A percentile compares a stretch with the other conserved stretches of the same genome.
These are phyloP conservation scores for Apiospora sp. DNA, from an alignment of 2,329 filamentous ascomycete genomes.

Conservation along the genomic window DNA sequence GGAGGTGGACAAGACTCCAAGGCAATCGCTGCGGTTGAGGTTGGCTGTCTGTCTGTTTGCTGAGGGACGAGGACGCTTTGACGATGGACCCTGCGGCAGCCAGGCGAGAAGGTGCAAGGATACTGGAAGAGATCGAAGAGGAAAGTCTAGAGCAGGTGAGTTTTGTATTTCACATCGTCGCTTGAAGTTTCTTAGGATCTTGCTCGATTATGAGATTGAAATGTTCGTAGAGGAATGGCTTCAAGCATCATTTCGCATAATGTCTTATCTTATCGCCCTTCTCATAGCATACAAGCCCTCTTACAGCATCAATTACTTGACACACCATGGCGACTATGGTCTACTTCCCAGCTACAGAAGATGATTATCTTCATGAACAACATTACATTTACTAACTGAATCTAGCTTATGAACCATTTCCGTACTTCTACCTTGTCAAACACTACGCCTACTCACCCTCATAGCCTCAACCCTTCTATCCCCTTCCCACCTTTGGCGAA, in stretches of 20 bases:
- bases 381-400: background rate
- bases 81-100: slow-evolving; percentile 47
- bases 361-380: background rate
- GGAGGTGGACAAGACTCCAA: background rate
- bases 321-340: no score
- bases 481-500: slow-evolving; percentile 56
- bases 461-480: slow-evolving; percentile 32
- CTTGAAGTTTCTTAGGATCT: background rate
- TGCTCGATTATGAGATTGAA: background rate
- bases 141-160: slow-evolving; percentile 66
- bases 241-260: background rate
- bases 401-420: slow-evolving; percentile 4
- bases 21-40: background rate
- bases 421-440: slow-evolving; percentile 26
- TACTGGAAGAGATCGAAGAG: slow-evolving; percentile 65
- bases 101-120: slow-evolving; percentile 53
- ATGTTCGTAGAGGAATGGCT: background rate
- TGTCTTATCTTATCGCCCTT: slow-evolving; percentile 41
- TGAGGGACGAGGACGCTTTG: slow-evolving; percentile 2
- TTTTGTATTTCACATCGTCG: slow-evolving; percentile 21
- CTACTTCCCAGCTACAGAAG: background rate
- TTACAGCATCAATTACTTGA: background rate
- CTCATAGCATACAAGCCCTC: background rate
- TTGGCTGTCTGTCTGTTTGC: background rate
- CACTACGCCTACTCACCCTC: slow-evolving; percentile 30